Evolutionary conservation across 331 rosid species (phyloP), one percentile per base, ranked within the genome.

Genomic region (Dryas integrifolia): DNA sequence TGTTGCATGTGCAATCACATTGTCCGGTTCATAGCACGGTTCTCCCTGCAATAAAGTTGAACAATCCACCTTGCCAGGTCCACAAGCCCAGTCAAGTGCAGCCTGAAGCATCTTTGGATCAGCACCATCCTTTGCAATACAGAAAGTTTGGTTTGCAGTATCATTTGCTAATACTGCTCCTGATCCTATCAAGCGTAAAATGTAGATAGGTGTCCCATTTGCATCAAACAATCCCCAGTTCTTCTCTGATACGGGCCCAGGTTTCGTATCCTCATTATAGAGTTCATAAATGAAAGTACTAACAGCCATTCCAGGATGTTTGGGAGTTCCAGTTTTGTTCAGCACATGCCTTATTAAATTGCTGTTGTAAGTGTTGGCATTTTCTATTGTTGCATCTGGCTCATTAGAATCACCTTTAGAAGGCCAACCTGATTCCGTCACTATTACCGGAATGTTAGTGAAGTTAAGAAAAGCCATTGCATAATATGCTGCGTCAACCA

Each of bases 31-130:
- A n/a, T 89, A 95, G 76, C 98, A 95, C 0, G 96, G 82, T 67
- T 87, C 76, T 18, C 97, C 98, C 63, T 95, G 97, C 73, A 80
- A 76, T 82, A 95, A 69, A 7, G 78, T 65, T 65, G 96, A 81
- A 74, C 98, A 95, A 66, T 92, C 96, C 65, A 95, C 98, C 76
- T 87, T 89, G 61, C 96, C 98, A 7, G 97, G 90, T 65, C 98
- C 98, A 77, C 98, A 91, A 21, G 98, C 98, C 97, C 97, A 94
- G 81, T 94, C 98, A 4, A 94, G 74, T 13, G 96, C 98, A 76
- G 98, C 98, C 83, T 94, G 98, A 76, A 94, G 81, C 97, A 94
- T 89, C 86, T 86, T 89, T 0, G 75, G 51, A 69, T 91, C 97
- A 2, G 96, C 88, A 2, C 92, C 92, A 6, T 88, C 88, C 82